phyloP scores from a whole-genome alignment of 23 red algal species.

The Gracilariopsis chorda region DNA sequence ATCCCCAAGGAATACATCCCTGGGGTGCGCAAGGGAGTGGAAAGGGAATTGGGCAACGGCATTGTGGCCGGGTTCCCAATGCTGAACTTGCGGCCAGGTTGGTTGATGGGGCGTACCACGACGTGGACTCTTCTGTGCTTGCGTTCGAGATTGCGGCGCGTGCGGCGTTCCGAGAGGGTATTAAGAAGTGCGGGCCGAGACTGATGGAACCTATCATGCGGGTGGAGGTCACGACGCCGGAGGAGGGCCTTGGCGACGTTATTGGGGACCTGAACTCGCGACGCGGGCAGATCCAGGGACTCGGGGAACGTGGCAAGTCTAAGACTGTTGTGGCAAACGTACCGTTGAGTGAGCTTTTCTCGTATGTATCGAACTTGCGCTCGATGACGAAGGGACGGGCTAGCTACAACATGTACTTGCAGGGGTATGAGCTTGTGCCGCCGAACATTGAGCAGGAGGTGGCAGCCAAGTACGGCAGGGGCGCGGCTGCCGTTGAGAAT shows the following conservation, averaged over 20 bases:
- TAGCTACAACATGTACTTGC: slow-evolving; percentile 88
- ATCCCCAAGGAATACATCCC: slow-evolving; percentile 96
- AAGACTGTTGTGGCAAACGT: slow-evolving; percentile 92
- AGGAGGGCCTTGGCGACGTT: slow-evolving; percentile 90
- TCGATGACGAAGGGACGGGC: slow-evolving; percentile 97
- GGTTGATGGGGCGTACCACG: slow-evolving; percentile 95
- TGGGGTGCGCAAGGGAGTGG: slow-evolving; percentile 87
- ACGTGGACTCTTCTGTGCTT: slow-evolving; percentile 99
- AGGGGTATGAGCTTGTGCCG: slow-evolving; percentile 91
- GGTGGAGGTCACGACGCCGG: slow-evolving; percentile 93
- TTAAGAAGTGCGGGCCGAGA: slow-evolving; percentile 75
- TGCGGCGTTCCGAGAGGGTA: slow-evolving; percentile 89
- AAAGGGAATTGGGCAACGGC: slow-evolving; percentile 84
- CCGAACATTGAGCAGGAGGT: slow-evolving; percentile 85
- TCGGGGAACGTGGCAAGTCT: slow-evolving; percentile 82
- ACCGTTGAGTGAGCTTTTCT: slow-evolving; percentile 94
- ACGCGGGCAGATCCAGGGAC: slow-evolving; percentile 75
- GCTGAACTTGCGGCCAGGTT: slow-evolving; percentile 80
- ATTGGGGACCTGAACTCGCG: slow-evolving; percentile 96
- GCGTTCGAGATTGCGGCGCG: slow-evolving; percentile 98
- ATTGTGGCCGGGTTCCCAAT: slow-evolving; percentile 92
- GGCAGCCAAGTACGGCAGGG: slow-evolving; percentile 62
- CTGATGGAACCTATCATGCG: slow-evolving; percentile 99
- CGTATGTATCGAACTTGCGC: slow-evolving; percentile 88
- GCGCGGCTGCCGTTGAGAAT: slow-evolving; percentile 30